Base-by-base conservation (phyloP, 2,329 filamentous ascomycete genomes). In the Paraphaeosphaeria sporulosa region DNA sequence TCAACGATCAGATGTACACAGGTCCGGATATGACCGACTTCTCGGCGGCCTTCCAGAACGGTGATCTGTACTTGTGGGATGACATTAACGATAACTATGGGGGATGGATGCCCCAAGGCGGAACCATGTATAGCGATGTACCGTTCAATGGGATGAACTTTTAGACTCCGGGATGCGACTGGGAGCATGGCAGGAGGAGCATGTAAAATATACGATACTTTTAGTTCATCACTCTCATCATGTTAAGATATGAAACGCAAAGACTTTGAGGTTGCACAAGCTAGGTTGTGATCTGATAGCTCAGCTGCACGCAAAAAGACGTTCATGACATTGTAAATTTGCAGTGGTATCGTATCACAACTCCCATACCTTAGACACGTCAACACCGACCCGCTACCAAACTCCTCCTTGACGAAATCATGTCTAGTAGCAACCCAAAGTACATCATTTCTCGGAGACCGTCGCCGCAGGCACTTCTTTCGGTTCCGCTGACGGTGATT, bases 11-110 rank as follows among this genome's bases (percentile, higher is more conserved):
- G 38, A 19, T 34, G 13, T 51, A 25, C 0, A 69, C 69, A 17
- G 61, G 70, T 1, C 62, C 69, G 3, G 72, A 73, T 21, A 72
- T 76, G 63, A 69, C 69, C 1, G 74, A 76, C 36, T 76, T 77
- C 57, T 70, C 68, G 0, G 63, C 68, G 0, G 73, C 75, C 2
- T 76, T 77, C 52, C 72, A 76, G 32, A 70, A 76, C 21, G 75
- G 75, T 9, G 75, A 77, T 56, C 62, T 77, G 55, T 76, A 76
- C 58, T 62, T 77, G 1, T 77, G 75, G 75, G 75, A 76, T 50
- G 75, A 76, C 30, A 62, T 71, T n/a, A 69, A 66, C 13, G 74
- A 76, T n/a, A 72, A 65, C 38, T 73, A 71, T 43, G 73, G 71
- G 13, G 70, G 71, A 0, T 76, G 74, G 73, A 69, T 71, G 2